These are phyloP conservation scores for Tricholoma saponaceum DNA, from an alignment of 768 basidiomycete genomes.

Conservation along the genomic window DNA sequence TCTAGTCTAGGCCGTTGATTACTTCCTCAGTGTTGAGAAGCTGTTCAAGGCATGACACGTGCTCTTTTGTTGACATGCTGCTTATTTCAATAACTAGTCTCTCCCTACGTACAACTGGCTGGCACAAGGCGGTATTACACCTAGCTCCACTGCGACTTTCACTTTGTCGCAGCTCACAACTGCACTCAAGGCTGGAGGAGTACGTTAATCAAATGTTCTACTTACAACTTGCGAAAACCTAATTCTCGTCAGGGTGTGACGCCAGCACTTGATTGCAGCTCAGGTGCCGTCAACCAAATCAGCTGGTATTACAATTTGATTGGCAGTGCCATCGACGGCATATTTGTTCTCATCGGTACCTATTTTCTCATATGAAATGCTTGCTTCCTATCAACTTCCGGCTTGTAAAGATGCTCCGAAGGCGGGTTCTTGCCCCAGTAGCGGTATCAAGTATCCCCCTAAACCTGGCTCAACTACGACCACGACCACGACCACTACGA, in stretches of 20 bases:
- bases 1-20: conserved; percentile 54
- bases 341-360: conserved; percentile 56
- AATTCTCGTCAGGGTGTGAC: conserved; percentile 37
- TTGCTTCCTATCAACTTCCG: neutral
- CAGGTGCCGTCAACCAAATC: conserved; percentile 31
- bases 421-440: conserved; percentile 47
- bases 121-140: conserved; percentile 66
- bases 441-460: conserved; percentile 56
- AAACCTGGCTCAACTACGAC: too few relatives aligned
- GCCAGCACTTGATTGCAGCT: conserved; percentile 31
- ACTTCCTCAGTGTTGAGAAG: conserved; percentile 54
- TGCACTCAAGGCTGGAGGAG: conserved; percentile 55
- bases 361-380: too few relatives aligned
- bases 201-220: conserved; percentile 15
- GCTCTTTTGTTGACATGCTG: conserved; percentile 24
- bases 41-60: conserved; percentile 46
- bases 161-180: conserved; percentile 48
- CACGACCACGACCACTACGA: too few relatives aligned
- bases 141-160: conserved; percentile 54
- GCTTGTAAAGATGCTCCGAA: conserved; percentile 42
- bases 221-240: neutral
- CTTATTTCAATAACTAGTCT: conserved; percentile 17
- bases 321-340: conserved; percentile 66
- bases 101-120: conserved; percentile 78
- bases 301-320: conserved; percentile 62